Evolutionary conservation across 345 rosid genomes (phyloP).

Genomic region (Citrus australasica): DNA sequence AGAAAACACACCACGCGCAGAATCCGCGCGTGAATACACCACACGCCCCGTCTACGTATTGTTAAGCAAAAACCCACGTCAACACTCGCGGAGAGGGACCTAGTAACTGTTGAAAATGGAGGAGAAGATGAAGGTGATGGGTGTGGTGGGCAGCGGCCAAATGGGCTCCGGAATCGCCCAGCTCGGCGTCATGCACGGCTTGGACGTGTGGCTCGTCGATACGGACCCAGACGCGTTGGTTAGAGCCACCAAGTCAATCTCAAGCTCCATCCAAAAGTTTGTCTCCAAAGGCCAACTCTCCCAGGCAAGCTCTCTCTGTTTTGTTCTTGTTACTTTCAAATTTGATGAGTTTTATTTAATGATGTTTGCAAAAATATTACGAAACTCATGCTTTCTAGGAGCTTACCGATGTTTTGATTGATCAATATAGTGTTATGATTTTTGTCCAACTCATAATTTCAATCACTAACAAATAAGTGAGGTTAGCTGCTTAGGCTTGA

Average conservation of each 20-base stretch:
- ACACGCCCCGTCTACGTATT: background rate
- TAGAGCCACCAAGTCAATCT: slow-evolving; percentile 51
- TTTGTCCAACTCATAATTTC: background rate
- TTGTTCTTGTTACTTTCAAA: background rate
- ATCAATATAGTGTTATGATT: too few species aligned
- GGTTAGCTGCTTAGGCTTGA: background rate
- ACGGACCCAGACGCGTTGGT: slow-evolving; percentile 60
- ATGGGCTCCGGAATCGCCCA: slow-evolving; percentile 99
- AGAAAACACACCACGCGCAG: background rate
- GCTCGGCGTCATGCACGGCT: slow-evolving; percentile 66
- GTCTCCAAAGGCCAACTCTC: slow-evolving; percentile 63
- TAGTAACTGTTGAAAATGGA: background rate
- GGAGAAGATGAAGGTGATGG: slow-evolving; percentile 52
- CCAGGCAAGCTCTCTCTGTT: slow-evolving; percentile 34
- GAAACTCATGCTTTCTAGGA: too few species aligned
- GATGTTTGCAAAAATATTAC: too few species aligned
- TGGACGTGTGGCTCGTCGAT: slow-evolving; percentile 62
- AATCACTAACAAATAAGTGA: background rate
- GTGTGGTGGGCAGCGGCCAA: slow-evolving; percentile 82
- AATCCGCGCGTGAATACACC: background rate
- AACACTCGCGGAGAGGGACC: background rate
- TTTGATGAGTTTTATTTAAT: background rate
- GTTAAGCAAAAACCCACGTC: background rate
- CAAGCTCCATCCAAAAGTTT: slow-evolving; percentile 53
- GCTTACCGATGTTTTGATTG: too few species aligned